Evolutionary conservation across 352 stramenopile species (phyloP).

Genomic region (Globisporangium lucens): DNA sequence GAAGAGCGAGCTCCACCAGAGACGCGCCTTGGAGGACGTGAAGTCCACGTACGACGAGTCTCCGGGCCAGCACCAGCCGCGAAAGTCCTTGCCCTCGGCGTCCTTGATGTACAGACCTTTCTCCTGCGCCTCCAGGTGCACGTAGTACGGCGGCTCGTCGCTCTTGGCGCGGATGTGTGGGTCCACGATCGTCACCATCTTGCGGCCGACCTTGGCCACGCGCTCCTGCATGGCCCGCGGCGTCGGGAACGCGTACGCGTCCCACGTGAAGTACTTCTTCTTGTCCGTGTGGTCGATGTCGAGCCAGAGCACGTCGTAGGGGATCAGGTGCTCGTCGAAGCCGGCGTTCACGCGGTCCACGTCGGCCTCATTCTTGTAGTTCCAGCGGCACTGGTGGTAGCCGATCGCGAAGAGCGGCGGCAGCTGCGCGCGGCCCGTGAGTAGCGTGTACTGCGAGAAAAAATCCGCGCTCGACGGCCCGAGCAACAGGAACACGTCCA

Average conservation of each 20-base stretch:
- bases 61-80: conserved; percentile 99
- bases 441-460: conserved; percentile 89
- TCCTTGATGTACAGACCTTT: conserved; percentile 97
- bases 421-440: conserved; percentile 92
- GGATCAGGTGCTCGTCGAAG: conserved; percentile 97
- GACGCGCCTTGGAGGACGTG: conserved; percentile 89
- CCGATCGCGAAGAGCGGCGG: conserved; percentile 96
- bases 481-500: conserved; percentile 97
- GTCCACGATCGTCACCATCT: conserved; percentile 99
- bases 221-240: conserved; percentile 94
- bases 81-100: conserved; percentile 95
- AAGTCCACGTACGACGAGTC: conserved; percentile 98
- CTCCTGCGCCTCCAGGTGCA: conserved; percentile 79
- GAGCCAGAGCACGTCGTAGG: conserved; percentile 99
- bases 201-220: conserved; percentile 88
- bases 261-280: conserved; percentile 98
- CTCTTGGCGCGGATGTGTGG: conserved; percentile 98
- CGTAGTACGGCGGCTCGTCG: conserved; percentile 84
- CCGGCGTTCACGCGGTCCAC: conserved; percentile 86
- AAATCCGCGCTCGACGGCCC: conserved; percentile 84
- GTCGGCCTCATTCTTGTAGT: conserved; percentile 98
- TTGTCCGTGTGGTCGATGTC: conserved; percentile 99
- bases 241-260: conserved; percentile 94
- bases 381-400: conserved; percentile 99
- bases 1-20: conserved; percentile 97